Evolutionary conservation across 164 flowering plant genomes (phyloP).

Genomic region (Stephania yunnanensis): DNA sequence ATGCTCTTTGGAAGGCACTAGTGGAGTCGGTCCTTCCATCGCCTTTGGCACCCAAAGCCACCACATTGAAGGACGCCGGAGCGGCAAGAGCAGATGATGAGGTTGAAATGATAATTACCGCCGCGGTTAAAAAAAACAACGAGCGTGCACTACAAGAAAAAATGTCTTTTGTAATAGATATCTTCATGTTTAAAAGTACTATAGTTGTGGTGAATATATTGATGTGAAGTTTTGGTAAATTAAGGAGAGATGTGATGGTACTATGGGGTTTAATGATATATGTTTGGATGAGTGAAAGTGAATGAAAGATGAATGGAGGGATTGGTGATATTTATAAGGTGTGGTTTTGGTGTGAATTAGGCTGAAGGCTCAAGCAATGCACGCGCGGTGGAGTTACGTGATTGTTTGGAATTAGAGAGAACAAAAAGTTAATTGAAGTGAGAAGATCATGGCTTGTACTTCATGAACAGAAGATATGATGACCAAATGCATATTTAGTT

Average conservation of each 20-base stretch:
- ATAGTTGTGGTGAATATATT: neutral
- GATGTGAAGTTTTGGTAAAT: too few relatives aligned
- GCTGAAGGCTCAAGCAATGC: neutral
- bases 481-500: neutral
- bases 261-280: neutral
- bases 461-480: neutral
- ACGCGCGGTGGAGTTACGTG: neutral
- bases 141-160: neutral
- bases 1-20: constrained; percentile 2
- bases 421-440: neutral
- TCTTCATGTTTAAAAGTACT: neutral
- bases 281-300: neutral
- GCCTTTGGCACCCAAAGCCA: constrained; percentile 5
- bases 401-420: neutral
- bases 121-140: neutral
- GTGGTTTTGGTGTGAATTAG: neutral
- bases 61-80: constrained; percentile 1
- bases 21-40: constrained; percentile 8
- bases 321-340: neutral
- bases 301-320: neutral
- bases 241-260: neutral
- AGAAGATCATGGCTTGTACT: neutral
- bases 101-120: too few relatives aligned
- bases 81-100: neutral
- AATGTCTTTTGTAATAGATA: neutral